Conservation (phyloP, 2,329 filamentous ascomycete genomes). For the Ophiostoma perfectum region DNA sequence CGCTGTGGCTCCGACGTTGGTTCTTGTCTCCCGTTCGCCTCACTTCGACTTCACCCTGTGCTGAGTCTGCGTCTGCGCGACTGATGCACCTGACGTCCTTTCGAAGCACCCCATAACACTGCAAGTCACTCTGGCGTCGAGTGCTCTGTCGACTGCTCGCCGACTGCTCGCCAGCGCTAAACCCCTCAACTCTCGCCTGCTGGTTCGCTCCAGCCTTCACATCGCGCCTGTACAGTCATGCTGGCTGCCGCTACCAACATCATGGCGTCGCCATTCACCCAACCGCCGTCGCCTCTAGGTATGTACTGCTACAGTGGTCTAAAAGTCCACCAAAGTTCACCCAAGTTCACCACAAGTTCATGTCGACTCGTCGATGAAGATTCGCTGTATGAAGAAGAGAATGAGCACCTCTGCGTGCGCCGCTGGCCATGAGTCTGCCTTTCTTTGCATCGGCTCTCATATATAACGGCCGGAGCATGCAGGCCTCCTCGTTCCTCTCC, state of each 20-base stretch:
- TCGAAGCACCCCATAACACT: background rate
- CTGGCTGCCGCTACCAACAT: slow-evolving; percentile 22
- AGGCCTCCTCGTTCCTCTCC: too few species aligned
- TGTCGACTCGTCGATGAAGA: background rate
- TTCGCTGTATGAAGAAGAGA: too few species aligned
- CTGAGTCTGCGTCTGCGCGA: background rate
- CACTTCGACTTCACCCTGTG: background rate
- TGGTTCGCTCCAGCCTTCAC: background rate
- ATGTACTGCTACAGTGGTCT: slow-evolving; percentile 22
- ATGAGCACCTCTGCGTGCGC: too few species aligned
- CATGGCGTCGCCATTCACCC: slow-evolving; percentile 32
- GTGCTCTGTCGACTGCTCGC: background rate
- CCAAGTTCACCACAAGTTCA: too few species aligned
- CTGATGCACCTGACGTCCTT: slow-evolving; percentile 8
- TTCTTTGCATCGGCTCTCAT: too few species aligned
- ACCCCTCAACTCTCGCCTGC: background rate
- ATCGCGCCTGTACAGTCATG: background rate
- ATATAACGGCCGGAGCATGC: too few species aligned
- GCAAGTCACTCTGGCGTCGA: slow-evolving; percentile 2
- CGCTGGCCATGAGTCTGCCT: too few species aligned
- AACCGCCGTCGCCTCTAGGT: slow-evolving; percentile 32
- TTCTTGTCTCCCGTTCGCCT: background rate
- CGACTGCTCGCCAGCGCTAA: background rate
- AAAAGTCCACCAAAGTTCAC: too few species aligned
- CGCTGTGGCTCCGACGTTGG: too few species aligned